These are phyloP conservation scores for Reticulascus tulasneorum DNA, from an alignment of 2,329 filamentous ascomycete genomes.

Conservation along the genomic window DNA sequence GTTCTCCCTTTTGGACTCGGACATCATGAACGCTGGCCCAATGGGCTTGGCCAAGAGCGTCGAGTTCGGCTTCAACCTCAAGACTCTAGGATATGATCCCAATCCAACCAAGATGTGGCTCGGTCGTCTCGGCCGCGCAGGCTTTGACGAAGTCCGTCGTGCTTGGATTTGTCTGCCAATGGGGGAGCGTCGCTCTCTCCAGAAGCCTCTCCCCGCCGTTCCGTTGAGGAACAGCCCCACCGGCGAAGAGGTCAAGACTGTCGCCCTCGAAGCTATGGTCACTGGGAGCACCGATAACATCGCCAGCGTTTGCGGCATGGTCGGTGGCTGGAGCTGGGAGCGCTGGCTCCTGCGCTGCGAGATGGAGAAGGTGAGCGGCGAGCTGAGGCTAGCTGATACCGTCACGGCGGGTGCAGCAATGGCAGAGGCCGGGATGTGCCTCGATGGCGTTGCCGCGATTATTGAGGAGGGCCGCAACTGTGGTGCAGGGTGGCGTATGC, in stretches of 20 bases:
- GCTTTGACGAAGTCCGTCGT: conserved; percentile 77
- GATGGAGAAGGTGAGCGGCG: conserved; percentile 72
- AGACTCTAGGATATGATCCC: conserved; percentile 86
- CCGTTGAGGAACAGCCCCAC: conserved; percentile 28
- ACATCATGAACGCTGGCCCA: conserved; percentile 80
- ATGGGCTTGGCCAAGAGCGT: conserved; percentile 78
- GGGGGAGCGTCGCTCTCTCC: conserved; percentile 49
- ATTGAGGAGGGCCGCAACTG: conserved; percentile 60
- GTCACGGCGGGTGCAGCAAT: conserved; percentile 47
- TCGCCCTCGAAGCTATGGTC: conserved; percentile 59
- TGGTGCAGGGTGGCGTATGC: conserved; percentile 57
- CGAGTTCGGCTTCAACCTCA: conserved; percentile 87
- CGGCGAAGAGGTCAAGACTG: conserved; percentile 38
- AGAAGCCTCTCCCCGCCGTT: conserved; percentile 20
- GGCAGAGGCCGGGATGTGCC: conserved; percentile 53
- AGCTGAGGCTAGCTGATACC: conserved; percentile 52
- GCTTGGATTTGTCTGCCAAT: conserved; percentile 89
- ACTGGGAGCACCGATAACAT: conserved; percentile 63
- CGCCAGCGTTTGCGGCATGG: conserved; percentile 73
- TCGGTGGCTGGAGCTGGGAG: conserved; percentile 91
- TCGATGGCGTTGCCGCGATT: conserved; percentile 57
- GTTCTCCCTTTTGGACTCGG: conserved; percentile 84
- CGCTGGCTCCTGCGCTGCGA: conserved; percentile 89
- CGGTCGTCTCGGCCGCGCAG: conserved; percentile 65
- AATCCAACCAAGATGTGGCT: conserved; percentile 79